phyloP scores from a whole-genome alignment of 176 grass and related monocot genomes.

The Leersia perrieri region DNA sequence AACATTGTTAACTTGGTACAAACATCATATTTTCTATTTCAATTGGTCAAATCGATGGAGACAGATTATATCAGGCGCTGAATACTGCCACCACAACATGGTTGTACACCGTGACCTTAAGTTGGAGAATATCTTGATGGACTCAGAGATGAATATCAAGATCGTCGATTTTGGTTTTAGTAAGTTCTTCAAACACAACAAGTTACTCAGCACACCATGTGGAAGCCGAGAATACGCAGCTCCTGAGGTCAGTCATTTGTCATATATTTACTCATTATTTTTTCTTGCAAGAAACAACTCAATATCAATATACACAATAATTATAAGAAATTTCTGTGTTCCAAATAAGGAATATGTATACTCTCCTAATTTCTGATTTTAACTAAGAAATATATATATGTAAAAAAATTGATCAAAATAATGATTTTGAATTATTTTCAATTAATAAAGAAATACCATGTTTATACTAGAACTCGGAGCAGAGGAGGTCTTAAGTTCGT shows the following conservation, averaged over 20 bases:
- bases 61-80: slow-evolving; percentile 59
- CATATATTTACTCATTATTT: background rate
- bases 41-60: background rate
- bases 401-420: no score
- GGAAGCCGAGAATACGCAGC: slow-evolving; percentile 59
- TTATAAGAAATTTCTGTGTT: no score
- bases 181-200: slow-evolving; percentile 42
- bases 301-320: no score
- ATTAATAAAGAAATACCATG: no score
- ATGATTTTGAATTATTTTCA: no score
- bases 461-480: no score
- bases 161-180: slow-evolving; percentile 69
- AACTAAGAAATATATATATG: no score
- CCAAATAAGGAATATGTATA: no score
- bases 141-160: slow-evolving; percentile 44
- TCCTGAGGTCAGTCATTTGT: slow-evolving; percentile 13
- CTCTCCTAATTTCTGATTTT: no score
- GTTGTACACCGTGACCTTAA: slow-evolving; percentile 64
- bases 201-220: slow-evolving; percentile 41
- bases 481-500: no score
- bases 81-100: slow-evolving; percentile 73
- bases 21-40: background rate
- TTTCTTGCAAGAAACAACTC: no score
- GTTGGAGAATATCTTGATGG: slow-evolving; percentile 58
- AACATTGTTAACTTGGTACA: background rate